Conservation (phyloP, 169 alveolate species). For the Plasmodium inui region DNA sequence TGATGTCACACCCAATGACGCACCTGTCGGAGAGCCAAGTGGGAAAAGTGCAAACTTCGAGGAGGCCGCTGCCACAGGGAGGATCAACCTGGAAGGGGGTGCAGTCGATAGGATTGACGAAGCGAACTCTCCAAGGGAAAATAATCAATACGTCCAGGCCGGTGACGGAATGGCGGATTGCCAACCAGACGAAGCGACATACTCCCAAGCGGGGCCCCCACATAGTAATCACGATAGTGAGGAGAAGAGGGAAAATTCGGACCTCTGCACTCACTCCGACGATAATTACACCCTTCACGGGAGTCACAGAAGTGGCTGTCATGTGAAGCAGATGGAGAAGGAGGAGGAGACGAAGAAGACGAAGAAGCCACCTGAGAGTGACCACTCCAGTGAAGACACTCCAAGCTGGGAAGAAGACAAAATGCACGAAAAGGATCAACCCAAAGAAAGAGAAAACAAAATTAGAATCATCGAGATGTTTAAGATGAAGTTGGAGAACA, state of each 20-base stretch:
- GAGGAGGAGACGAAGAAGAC: no score
- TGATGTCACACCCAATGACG: background rate
- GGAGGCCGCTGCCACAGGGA: background rate
- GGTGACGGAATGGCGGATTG: background rate
- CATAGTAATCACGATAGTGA: background rate
- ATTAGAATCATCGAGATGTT: background rate
- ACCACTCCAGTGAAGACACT: background rate
- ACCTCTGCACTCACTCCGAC: background rate
- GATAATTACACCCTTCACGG: background rate
- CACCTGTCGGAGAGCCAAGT: background rate
- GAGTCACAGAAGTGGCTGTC: background rate
- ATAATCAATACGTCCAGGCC: background rate
- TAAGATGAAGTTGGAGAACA: constrained; percentile 3
- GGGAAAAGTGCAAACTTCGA: no score
- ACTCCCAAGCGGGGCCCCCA: background rate
- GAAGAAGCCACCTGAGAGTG: background rate
- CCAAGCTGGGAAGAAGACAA: background rate
- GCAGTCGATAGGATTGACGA: background rate
- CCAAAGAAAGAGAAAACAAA: background rate
- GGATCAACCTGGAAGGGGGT: background rate
- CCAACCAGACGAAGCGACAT: background rate
- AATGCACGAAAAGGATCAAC: background rate
- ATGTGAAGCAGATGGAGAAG: background rate
- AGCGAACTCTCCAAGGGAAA: background rate
- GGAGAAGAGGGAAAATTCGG: background rate